phyloP scores from a whole-genome alignment of 257 asterid genomes.

The Knoxia roxburghii region DNA sequence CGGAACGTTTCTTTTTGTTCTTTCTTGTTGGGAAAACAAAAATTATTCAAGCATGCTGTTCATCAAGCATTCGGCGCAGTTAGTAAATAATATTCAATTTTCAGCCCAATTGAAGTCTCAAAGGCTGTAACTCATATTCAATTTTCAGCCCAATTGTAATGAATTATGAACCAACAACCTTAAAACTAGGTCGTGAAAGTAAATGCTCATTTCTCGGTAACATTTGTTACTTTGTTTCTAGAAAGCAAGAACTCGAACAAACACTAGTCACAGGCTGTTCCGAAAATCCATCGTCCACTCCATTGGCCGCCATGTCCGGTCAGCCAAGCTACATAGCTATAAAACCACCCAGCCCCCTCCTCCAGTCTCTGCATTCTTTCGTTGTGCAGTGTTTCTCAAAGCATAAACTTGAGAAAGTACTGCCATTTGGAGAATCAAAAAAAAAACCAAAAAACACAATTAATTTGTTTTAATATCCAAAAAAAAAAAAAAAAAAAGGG shows the following conservation, averaged over 20 bases:
- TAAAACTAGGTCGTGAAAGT: background rate
- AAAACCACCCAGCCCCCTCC: constrained; percentile 17
- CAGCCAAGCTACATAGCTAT: constrained; percentile 12
- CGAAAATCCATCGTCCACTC: background rate
- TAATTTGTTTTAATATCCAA: background rate
- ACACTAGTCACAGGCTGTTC: no score
- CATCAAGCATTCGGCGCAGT: background rate
- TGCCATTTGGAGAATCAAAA: constrained; percentile 42
- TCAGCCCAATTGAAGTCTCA: no score
- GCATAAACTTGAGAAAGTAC: constrained; percentile 29
- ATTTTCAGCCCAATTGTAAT: no score
- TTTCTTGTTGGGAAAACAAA: constrained; percentile 2
- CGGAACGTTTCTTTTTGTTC: constrained; percentile 12
- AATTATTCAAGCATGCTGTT: background rate
- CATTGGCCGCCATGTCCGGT: constrained; percentile 28
- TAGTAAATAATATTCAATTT: background rate
- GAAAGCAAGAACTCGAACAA: no score
- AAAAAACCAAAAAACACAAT: background rate
- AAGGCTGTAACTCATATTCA: no score
- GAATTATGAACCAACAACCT: no score
- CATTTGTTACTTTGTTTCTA: no score
- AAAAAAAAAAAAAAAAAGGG: background rate
- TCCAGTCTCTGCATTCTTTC: constrained; percentile 31
- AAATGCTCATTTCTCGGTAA: background rate
- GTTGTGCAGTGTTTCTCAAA: constrained; percentile 39